These are phyloP conservation scores for Botryotinia convoluta DNA, from an alignment of 2,329 filamentous ascomycete species.

Conservation along the genomic window DNA sequence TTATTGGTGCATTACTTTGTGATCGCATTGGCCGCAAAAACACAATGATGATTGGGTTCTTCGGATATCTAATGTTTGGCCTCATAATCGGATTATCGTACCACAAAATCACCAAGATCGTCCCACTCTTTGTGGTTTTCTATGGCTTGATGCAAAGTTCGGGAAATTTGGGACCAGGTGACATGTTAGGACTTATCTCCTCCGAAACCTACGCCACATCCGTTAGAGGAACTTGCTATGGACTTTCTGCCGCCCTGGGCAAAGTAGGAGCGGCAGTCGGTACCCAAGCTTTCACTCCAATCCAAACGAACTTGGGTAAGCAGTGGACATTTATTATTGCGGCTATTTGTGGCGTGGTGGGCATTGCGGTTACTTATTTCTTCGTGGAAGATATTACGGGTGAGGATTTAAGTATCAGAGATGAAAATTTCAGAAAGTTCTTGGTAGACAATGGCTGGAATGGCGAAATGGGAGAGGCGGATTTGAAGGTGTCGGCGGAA, in stretches of 20 bases:
- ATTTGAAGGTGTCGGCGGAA: slow-evolving; percentile 39
- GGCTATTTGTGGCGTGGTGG: slow-evolving; percentile 49
- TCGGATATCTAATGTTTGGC: slow-evolving; percentile 50
- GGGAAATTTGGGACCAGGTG: slow-evolving; percentile 50
- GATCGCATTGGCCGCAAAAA: slow-evolving; percentile 49
- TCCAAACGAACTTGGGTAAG: slow-evolving; percentile 46
- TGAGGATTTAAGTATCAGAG: slow-evolving; percentile 45
- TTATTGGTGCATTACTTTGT: slow-evolving; percentile 49
- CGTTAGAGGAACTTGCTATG: slow-evolving; percentile 51
- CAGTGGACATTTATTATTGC: slow-evolving; percentile 53
- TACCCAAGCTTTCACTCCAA: slow-evolving; percentile 50
- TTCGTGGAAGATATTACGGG: slow-evolving; percentile 48
- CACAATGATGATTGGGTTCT: slow-evolving; percentile 51
- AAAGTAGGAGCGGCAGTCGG: slow-evolving; percentile 52
- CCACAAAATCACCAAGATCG: slow-evolving; percentile 46
- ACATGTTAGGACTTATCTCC: slow-evolving; percentile 50
- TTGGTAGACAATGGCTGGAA: slow-evolving; percentile 47
- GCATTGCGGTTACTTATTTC: slow-evolving; percentile 48
- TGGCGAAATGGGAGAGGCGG: slow-evolving; percentile 46
- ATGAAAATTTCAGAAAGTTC: slow-evolving; percentile 46
- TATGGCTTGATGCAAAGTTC: slow-evolving; percentile 52
- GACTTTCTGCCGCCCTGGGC: slow-evolving; percentile 50
- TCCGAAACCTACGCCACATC: slow-evolving; percentile 52
- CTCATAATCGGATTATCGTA: slow-evolving; percentile 52
- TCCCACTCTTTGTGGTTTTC: slow-evolving; percentile 51